Evolutionary conservation across 2,329 filamentous ascomycete species (phyloP).

Genomic region (Alternaria tenuissima): DNA sequence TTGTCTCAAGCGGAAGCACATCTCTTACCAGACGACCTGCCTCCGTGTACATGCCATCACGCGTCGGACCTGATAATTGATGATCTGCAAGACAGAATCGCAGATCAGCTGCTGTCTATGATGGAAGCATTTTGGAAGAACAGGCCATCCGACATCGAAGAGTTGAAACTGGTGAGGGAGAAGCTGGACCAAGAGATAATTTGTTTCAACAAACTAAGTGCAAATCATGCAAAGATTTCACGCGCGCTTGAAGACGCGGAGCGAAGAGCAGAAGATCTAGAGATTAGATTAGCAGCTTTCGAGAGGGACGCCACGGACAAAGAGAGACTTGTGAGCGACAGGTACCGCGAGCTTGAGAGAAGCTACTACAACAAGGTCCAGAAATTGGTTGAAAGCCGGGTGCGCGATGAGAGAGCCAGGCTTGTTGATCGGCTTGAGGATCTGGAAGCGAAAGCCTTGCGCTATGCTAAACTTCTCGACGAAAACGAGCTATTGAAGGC

Average conservation of each 20-base stretch:
- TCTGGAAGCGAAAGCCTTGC: not conserved
- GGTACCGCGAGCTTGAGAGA: not conserved
- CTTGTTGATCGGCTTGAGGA: not conserved
- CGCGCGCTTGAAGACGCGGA: not conserved
- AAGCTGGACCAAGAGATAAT: no score
- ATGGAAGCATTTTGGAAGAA: not conserved
- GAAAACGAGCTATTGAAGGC: not conserved
- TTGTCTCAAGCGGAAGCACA: not conserved
- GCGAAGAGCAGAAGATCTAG: not conserved
- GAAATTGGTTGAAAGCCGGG: not conserved
- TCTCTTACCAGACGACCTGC: not conserved
- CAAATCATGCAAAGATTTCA: not conserved
- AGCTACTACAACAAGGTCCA: not conserved
- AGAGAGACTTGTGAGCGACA: not conserved
- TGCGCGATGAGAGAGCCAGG: constrained; percentile 4
- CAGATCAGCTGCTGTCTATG: not conserved
- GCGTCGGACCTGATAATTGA: not conserved
- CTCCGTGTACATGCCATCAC: not conserved
- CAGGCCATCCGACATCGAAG: not conserved
- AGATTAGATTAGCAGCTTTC: not conserved
- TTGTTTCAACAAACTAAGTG: not conserved
- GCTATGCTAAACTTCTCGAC: not conserved
- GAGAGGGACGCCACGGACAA: not conserved
- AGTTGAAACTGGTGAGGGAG: no score
- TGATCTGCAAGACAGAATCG: not conserved